phyloP scores from a whole-genome alignment of 1,284 basidiomycete genomes.

The Rhodotorula sp. region DNA sequence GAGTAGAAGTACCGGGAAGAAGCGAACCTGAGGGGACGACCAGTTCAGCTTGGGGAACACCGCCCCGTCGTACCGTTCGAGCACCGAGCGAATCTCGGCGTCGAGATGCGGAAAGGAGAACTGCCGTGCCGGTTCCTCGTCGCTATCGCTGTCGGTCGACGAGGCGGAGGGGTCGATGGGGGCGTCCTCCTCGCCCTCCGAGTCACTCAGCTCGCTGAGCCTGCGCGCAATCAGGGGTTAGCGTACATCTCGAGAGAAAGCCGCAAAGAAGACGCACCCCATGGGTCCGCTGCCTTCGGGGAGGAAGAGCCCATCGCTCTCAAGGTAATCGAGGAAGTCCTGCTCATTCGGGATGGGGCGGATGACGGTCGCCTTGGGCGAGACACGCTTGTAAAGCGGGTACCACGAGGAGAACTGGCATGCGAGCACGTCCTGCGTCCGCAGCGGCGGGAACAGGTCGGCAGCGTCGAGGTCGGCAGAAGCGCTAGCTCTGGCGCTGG shows the following conservation, averaged over 20 bases:
- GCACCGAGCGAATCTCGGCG: constrained; percentile 65
- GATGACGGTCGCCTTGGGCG: constrained; percentile 77
- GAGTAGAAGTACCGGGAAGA: not conserved
- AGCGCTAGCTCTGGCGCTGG: not conserved
- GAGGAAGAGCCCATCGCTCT: constrained; percentile 76
- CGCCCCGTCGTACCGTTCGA: constrained; percentile 68
- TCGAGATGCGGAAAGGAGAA: constrained; percentile 75
- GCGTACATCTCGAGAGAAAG: not conserved
- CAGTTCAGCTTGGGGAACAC: constrained; percentile 97
- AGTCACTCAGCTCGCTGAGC: constrained; percentile 57
- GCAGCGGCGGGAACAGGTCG: constrained; percentile 59
- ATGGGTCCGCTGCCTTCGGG: constrained; percentile 73
- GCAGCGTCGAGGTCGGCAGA: not conserved
- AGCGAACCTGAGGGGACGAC: constrained; percentile 76
- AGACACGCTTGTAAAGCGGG: constrained; percentile 66
- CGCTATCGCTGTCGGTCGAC: constrained; percentile 49
- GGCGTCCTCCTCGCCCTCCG: constrained; percentile 56
- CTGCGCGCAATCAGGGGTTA: constrained; percentile 35
- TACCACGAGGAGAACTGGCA: constrained; percentile 91
- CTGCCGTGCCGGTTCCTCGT: constrained; percentile 51
- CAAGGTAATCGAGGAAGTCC: constrained; percentile 71
- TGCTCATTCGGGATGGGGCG: constrained; percentile 61
- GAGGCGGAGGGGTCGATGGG: constrained; percentile 15
- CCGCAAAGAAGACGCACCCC: constrained; percentile 27
- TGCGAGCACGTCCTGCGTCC: constrained; percentile 62